Conservation (phyloP, 2,329 filamentous ascomycete species). For the Pestalotiopsis sp. region DNA sequence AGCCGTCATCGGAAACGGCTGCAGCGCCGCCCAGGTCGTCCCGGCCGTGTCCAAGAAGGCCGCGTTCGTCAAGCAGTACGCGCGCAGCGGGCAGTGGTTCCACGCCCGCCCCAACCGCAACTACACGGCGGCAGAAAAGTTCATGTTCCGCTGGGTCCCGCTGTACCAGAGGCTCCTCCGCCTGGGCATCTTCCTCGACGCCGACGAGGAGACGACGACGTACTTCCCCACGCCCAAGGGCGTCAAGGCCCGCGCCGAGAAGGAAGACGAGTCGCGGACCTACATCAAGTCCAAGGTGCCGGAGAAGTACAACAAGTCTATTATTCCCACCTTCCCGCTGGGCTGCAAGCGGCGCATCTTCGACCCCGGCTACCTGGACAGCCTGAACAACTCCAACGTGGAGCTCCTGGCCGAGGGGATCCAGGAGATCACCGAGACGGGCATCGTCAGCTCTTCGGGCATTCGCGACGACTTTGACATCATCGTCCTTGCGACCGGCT, state of each 20-base stretch:
- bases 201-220: constrained; percentile 22
- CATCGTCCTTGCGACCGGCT: constrained; percentile 31
- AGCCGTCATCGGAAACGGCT: constrained; percentile 40
- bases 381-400: constrained; percentile 31
- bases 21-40: constrained; percentile 38
- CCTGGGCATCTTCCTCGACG: constrained; percentile 24
- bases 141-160: constrained; percentile 24
- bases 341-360: constrained; percentile 39
- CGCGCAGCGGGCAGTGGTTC: constrained; percentile 28
- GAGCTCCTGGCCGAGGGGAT: constrained; percentile 30
- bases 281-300: constrained; percentile 32
- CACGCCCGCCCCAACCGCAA: constrained; percentile 25
- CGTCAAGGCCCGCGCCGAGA: constrained; percentile 11
- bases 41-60: constrained; percentile 32
- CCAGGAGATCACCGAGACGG: constrained; percentile 26
- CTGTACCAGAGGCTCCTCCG: constrained; percentile 21
- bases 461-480: constrained; percentile 25
- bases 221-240: constrained; percentile 17
- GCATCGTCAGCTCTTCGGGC: constrained; percentile 24
- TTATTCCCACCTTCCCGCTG: constrained; percentile 34
- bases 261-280: constrained; percentile 15
- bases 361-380: constrained; percentile 35
- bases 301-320: constrained; percentile 28
- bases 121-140: constrained; percentile 20
- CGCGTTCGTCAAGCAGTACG: constrained; percentile 27